Evolutionary conservation across 2,329 filamentous ascomycete species (phyloP).

Genomic region (Knufia petricola): DNA sequence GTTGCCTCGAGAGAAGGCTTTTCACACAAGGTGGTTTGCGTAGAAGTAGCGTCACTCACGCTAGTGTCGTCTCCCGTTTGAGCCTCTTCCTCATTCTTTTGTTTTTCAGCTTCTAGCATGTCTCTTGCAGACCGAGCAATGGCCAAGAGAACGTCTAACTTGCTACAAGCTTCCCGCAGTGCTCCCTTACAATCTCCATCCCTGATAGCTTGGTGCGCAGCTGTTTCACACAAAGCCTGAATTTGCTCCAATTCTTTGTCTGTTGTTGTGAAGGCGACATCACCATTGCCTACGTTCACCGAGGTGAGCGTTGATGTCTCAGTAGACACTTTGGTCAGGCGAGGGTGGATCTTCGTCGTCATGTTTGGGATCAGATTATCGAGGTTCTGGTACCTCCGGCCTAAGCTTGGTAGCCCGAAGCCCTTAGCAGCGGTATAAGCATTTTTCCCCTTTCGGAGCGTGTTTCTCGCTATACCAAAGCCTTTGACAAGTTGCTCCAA

Average conservation of each 20-base stretch:
- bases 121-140: slow-evolving; percentile 47
- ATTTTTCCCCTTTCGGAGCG: slow-evolving; percentile 77
- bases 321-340: not conserved
- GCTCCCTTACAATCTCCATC: slow-evolving; percentile 76
- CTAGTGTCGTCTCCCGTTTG: slow-evolving; percentile 4
- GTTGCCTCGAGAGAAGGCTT: slow-evolving; percentile 6
- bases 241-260: slow-evolving; percentile 72
- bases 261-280: slow-evolving; percentile 59
- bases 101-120: slow-evolving; percentile 37
- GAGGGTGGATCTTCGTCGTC: not conserved
- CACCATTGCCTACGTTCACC: slow-evolving; percentile 33
- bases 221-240: slow-evolving; percentile 73
- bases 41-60: slow-evolving; percentile 9
- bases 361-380: not conserved
- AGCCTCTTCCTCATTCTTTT: slow-evolving; percentile 19
- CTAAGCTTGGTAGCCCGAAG: slow-evolving; percentile 15
- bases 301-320: not conserved
- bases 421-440: slow-evolving; percentile 53
- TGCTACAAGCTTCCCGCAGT: slow-evolving; percentile 57
- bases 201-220: slow-evolving; percentile 80
- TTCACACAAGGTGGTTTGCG: slow-evolving; percentile 6
- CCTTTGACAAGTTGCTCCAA: slow-evolving; percentile 77
- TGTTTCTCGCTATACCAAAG: slow-evolving; percentile 68
- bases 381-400: slow-evolving; percentile 2
- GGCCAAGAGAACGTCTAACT: slow-evolving; percentile 54